These are phyloP conservation scores for Lonicera japonica DNA, from an alignment of 129 eudicot genomes.

Conservation along the genomic window DNA sequence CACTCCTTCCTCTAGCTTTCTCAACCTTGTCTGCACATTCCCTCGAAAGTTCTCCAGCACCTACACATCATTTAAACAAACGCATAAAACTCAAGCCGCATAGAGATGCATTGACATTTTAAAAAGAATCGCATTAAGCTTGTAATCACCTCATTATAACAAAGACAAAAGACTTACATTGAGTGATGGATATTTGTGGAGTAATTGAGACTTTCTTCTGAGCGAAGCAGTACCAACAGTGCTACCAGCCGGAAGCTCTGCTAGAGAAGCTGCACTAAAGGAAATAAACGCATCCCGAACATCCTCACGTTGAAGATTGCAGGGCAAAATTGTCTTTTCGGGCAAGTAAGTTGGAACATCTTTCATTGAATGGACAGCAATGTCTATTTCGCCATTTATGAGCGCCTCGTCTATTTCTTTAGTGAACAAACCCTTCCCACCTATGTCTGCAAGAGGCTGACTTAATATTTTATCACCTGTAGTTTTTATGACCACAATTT, in stretches of 20 bases:
- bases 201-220: conserved; percentile 86
- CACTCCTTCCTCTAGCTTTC: conserved; percentile 69
- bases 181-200: conserved; percentile 81
- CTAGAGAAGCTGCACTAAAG: conserved; percentile 57
- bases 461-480: conserved; percentile 86
- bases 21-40: conserved; percentile 90
- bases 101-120: not conserved
- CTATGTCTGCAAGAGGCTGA: conserved; percentile 95
- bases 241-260: conserved; percentile 83
- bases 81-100: not conserved
- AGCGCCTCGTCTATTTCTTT: conserved; percentile 96
- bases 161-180: conserved; percentile 32
- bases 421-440: conserved; percentile 95
- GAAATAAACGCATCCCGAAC: conserved; percentile 95
- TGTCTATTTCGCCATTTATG: conserved; percentile 72
- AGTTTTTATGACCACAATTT: conserved; percentile 82
- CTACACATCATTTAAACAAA: conserved; percentile 21
- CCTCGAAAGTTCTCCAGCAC: conserved; percentile 88
- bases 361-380: conserved; percentile 99
- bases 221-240: conserved; percentile 88
- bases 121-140: too few species aligned
- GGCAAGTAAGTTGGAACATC: conserved; percentile 97
- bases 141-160: not conserved
- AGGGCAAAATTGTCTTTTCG: conserved; percentile 76
- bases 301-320: conserved; percentile 95